phyloP scores from a whole-genome alignment of 108 stramenopile genomes.

The Discostella stelligeroides region DNA sequence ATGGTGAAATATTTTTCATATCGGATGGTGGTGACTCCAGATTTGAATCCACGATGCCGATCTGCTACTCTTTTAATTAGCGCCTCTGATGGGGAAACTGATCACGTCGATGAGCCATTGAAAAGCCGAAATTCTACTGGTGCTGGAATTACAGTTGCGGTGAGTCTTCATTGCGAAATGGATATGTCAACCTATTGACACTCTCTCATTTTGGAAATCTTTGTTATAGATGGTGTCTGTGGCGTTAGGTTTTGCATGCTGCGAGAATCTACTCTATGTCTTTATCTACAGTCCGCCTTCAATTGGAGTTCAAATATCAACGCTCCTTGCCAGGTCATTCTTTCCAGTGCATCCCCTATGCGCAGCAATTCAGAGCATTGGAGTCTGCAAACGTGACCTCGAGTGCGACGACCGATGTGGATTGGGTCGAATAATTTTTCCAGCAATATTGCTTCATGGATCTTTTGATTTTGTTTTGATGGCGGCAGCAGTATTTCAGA shows the following conservation, averaged over 20 bases:
- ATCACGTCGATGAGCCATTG: neutral
- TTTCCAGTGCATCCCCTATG: slow-evolving; percentile 88
- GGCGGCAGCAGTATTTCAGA: slow-evolving; percentile 65
- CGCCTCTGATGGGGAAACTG: slow-evolving; percentile 17
- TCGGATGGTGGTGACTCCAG: slow-evolving; percentile 54
- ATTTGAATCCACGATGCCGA: slow-evolving; percentile 33
- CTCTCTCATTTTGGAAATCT: slow-evolving; percentile 26
- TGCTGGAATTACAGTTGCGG: slow-evolving; percentile 44
- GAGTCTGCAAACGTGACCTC: slow-evolving; percentile 76
- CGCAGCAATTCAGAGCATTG: slow-evolving; percentile 83
- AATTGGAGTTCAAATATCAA: slow-evolving; percentile 55
- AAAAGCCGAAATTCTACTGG: slow-evolving; percentile 38
- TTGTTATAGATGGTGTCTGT: slow-evolving; percentile 40
- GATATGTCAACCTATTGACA: neutral
- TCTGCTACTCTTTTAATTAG: neutral
- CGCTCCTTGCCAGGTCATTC: slow-evolving; percentile 67
- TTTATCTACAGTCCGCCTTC: slow-evolving; percentile 50
- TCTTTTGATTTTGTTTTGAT: slow-evolving; percentile 77
- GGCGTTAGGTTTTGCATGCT: slow-evolving; percentile 55
- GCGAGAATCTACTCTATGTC: slow-evolving; percentile 50
- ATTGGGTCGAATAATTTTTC: slow-evolving; percentile 64
- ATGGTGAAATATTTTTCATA: slow-evolving; percentile 57
- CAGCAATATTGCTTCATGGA: slow-evolving; percentile 82
- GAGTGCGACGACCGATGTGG: slow-evolving; percentile 54
- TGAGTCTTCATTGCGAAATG: slow-evolving; percentile 13